These are phyloP conservation scores for Tephrocybe sp. DNA, from an alignment of 768 basidiomycete genomes.

Conservation along the genomic window DNA sequence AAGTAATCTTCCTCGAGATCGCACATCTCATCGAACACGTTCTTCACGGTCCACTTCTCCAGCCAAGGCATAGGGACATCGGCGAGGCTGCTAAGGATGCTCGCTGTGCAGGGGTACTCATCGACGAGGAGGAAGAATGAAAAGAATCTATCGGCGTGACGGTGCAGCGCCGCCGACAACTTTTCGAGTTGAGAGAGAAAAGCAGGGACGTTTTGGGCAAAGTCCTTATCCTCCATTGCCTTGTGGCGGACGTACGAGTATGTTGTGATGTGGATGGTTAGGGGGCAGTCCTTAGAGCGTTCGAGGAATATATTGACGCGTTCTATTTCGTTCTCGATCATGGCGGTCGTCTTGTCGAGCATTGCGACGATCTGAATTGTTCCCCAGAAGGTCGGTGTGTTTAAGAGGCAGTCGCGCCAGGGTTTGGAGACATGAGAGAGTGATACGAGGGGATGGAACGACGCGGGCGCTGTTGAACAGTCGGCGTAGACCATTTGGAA, in stretches of 20 bases:
- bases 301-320: neutral
- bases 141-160: slow-evolving; percentile 5
- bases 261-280: neutral
- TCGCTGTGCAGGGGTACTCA: neutral
- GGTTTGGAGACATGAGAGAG: slow-evolving; percentile 2
- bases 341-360: neutral
- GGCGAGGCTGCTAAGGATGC: neutral
- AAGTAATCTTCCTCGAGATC: neutral
- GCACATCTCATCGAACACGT: neutral
- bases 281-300: neutral
- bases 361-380: neutral
- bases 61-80: neutral
- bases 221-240: neutral
- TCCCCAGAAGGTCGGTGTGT: neutral
- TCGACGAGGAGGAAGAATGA: slow-evolving; percentile 4
- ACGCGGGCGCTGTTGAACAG: neutral
- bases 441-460: neutral
- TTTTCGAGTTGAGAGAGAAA: neutral
- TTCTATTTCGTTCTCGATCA: neutral
- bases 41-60: neutral
- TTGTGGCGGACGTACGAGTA: neutral
- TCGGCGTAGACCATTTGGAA: neutral
- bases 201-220: neutral
- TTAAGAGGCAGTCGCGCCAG: neutral
- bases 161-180: neutral